phyloP scores from a whole-genome alignment of 345 rosid species.

The Brassica napus region DNA sequence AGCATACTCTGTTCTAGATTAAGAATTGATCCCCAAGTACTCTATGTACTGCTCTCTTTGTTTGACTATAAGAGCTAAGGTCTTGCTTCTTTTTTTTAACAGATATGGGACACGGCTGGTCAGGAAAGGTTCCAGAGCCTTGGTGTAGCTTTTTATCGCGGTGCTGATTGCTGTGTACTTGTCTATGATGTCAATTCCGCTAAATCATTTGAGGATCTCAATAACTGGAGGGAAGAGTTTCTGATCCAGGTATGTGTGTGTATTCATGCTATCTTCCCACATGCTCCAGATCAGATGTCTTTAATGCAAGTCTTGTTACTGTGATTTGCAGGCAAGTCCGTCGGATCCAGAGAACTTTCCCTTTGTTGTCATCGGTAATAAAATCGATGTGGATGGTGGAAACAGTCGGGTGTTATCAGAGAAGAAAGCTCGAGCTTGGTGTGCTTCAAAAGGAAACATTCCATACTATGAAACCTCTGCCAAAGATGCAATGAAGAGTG shows the following conservation, averaged over 20 bases:
- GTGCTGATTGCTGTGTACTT: not conserved
- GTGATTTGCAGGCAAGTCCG: constrained; percentile 66
- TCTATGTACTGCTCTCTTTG: too few relatives aligned
- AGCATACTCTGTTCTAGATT: constrained; percentile 15
- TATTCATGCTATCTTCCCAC: not conserved
- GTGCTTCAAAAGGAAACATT: constrained; percentile 86
- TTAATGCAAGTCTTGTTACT: not conserved
- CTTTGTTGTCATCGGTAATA: constrained; percentile 83
- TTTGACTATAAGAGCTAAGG: not conserved
- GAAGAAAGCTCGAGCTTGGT: constrained; percentile 88
- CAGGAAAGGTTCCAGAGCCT: not conserved
- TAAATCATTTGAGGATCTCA: constrained; percentile 66
- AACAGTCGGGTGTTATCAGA: constrained; percentile 89
- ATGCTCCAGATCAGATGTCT: not conserved
- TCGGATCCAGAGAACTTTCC: constrained; percentile 87
- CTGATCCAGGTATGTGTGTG: constrained; percentile 62
- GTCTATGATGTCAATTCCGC: not conserved
- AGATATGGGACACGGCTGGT: not conserved
- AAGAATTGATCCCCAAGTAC: not conserved
- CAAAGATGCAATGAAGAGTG: constrained; percentile 85
- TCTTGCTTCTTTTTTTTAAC: not conserved
- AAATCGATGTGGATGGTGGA: constrained; percentile 82
- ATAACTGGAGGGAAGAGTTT: constrained; percentile 35
- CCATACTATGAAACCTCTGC: constrained; percentile 94
- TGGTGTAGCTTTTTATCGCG: not conserved